phyloP scores from a whole-genome alignment of 2,329 filamentous ascomycete species.

The Macroventuria anomochaeta region DNA sequence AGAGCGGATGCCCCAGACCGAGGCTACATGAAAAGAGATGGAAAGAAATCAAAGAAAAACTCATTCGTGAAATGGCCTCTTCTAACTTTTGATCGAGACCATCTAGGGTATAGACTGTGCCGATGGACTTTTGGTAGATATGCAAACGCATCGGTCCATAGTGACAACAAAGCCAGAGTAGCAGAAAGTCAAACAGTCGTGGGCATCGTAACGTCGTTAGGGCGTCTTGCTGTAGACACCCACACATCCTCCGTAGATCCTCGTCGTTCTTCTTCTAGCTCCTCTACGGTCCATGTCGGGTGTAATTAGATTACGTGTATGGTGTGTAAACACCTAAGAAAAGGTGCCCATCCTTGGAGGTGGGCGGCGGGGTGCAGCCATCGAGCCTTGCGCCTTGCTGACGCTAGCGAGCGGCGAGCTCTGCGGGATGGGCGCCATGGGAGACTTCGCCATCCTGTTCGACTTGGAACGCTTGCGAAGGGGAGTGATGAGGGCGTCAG shows the following conservation, averaged over 20 bases:
- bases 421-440: conserved; percentile 25
- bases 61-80: conserved; percentile 8
- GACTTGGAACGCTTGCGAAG: conserved; percentile 45
- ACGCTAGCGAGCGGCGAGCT: conserved; percentile 42
- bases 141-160: conserved; percentile 36
- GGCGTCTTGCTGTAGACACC: conserved; percentile 19
- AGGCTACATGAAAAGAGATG: conserved; percentile 7
- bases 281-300: conserved; percentile 5
- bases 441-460: conserved; percentile 36
- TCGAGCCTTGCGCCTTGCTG: conserved; percentile 39
- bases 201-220: conserved; percentile 47
- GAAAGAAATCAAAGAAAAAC: not conserved
- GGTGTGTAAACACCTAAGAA: conserved; percentile 25
- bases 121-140: conserved; percentile 35
- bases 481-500: conserved; percentile 49
- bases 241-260: conserved; percentile 25
- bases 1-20: conserved; percentile 15
- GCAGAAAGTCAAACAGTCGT: conserved; percentile 38
- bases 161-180: conserved; percentile 32
- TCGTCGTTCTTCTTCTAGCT: conserved; percentile 19
- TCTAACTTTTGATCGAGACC: conserved; percentile 30
- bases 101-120: conserved; percentile 19
- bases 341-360: conserved; percentile 47
- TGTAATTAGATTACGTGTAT: conserved; percentile 11
- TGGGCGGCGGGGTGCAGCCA: conserved; percentile 33